Conservation (phyloP, 2,329 filamentous ascomycete genomes). For the Cladophialophora bantiana region DNA sequence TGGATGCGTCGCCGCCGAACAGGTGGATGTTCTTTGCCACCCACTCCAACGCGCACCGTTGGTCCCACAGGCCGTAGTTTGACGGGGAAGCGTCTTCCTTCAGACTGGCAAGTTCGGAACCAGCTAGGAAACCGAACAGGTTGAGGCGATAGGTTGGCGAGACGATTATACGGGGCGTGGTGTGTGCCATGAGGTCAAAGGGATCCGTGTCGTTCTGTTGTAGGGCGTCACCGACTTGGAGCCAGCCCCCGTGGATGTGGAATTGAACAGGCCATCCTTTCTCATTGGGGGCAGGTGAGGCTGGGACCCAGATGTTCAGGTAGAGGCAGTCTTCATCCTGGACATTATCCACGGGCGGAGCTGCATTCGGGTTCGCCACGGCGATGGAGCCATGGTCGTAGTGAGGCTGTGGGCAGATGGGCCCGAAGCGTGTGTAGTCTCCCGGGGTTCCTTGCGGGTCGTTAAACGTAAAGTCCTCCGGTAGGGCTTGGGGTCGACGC, state of each 20-base stretch:
- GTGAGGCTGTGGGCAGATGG: constrained; percentile 52
- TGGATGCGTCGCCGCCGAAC: constrained; percentile 56
- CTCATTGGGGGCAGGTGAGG: constrained; percentile 33
- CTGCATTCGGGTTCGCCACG: constrained; percentile 42
- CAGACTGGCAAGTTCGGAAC: constrained; percentile 47
- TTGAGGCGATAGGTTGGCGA: constrained; percentile 59
- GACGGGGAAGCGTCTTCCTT: constrained; percentile 45
- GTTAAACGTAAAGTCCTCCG: constrained; percentile 43
- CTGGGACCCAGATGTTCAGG: constrained; percentile 59
- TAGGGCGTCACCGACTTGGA: constrained; percentile 55
- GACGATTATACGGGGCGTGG: constrained; percentile 47
- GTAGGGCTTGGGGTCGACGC: constrained; percentile 49
- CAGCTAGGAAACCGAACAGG: constrained; percentile 58
- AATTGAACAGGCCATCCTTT: constrained; percentile 46
- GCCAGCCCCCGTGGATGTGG: constrained; percentile 56
- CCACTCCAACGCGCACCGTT: constrained; percentile 60
- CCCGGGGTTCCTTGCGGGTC: constrained; percentile 42
- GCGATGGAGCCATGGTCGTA: constrained; percentile 40
- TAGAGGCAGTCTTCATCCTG: constrained; percentile 59
- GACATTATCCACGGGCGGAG: constrained; percentile 37
- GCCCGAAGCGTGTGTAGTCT: constrained; percentile 49
- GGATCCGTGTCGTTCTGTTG: constrained; percentile 54
- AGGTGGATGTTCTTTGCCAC: constrained; percentile 55
- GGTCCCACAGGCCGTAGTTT: constrained; percentile 58
- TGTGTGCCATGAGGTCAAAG: constrained; percentile 52